These are phyloP conservation scores for Colletotrichum trifolii DNA, from an alignment of 2,329 filamentous ascomycete species.

Conservation along the genomic window DNA sequence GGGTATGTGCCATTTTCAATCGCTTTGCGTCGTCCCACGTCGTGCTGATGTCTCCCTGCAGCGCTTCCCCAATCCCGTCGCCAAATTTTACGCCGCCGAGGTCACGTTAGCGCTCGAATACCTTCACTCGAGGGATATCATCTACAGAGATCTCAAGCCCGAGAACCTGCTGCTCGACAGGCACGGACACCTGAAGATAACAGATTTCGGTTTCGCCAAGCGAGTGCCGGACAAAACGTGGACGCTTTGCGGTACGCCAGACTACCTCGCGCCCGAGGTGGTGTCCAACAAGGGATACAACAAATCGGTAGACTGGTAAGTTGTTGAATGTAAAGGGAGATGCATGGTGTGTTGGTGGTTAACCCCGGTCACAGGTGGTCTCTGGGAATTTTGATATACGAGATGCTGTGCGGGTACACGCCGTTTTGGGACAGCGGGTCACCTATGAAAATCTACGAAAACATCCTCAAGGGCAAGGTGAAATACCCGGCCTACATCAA, in stretches of 20 bases:
- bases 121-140: slow-evolving; percentile 93
- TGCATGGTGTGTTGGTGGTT: slow-evolving; percentile 22
- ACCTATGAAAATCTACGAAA: slow-evolving; percentile 99
- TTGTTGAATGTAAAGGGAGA: slow-evolving; percentile 9
- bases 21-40: not conserved
- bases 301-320: slow-evolving; percentile 98
- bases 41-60: slow-evolving; percentile 52
- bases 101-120: slow-evolving; percentile 96
- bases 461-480: slow-evolving; percentile 94
- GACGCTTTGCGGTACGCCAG: slow-evolving; percentile 97
- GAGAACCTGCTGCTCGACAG: slow-evolving; percentile 93
- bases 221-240: slow-evolving; percentile 98
- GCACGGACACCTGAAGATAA: slow-evolving; percentile 95
- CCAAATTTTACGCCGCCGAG: slow-evolving; percentile 98
- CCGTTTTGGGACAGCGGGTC: slow-evolving; percentile 99
- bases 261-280: slow-evolving; percentile 97
- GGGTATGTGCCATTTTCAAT: slow-evolving; percentile 62
- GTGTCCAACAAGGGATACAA: slow-evolving; percentile 99
- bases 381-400: slow-evolving; percentile 96
- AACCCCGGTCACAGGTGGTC: slow-evolving; percentile 80
- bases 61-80: slow-evolving; percentile 98
- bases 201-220: slow-evolving; percentile 98
- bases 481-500: slow-evolving; percentile 98
- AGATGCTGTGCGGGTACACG: slow-evolving; percentile 99
- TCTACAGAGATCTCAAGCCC: slow-evolving; percentile 96